These are phyloP conservation scores for Colletotrichum shisoi DNA, from an alignment of 2,329 filamentous ascomycete species.

Conservation along the genomic window DNA sequence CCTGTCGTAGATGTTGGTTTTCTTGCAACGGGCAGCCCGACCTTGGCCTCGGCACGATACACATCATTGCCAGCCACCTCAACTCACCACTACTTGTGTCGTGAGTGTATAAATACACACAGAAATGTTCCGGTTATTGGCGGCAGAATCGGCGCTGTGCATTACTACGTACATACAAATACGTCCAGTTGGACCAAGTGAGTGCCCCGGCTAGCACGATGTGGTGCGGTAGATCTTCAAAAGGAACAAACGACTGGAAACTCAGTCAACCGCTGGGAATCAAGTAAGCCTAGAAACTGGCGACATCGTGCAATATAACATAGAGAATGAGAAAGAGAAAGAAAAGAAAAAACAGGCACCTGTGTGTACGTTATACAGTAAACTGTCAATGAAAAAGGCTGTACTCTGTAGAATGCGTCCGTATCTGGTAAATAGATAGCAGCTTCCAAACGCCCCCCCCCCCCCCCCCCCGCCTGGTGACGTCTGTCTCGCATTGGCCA, in stretches of 20 bases:
- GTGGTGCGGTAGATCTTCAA: neutral
- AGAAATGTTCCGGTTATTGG: neutral
- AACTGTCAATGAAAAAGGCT: too few relatives aligned
- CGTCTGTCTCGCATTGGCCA: constrained; percentile 18
- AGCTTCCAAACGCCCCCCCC: neutral
- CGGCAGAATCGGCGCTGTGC: neutral
- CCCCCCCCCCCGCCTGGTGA: constrained; percentile 3
- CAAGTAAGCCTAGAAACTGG: neutral
- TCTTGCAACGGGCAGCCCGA: too few relatives aligned
- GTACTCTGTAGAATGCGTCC: too few relatives aligned
- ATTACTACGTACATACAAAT: too few relatives aligned
- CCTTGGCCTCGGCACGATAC: neutral
- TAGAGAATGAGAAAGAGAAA: too few relatives aligned
- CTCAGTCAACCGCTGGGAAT: neutral
- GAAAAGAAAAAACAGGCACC: too few relatives aligned
- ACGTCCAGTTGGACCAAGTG: neutral
- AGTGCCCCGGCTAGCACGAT: neutral
- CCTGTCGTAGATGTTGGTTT: neutral
- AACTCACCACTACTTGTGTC: neutral
- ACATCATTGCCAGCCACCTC: neutral
- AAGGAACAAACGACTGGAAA: constrained; percentile 11
- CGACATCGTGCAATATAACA: too few relatives aligned
- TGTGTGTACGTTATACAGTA: too few relatives aligned
- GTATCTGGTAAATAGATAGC: neutral
- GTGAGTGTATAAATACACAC: neutral